Evolutionary conservation across 2,329 filamentous ascomycete genomes (phyloP).

Genomic region (Fusarium bactridioides): DNA sequence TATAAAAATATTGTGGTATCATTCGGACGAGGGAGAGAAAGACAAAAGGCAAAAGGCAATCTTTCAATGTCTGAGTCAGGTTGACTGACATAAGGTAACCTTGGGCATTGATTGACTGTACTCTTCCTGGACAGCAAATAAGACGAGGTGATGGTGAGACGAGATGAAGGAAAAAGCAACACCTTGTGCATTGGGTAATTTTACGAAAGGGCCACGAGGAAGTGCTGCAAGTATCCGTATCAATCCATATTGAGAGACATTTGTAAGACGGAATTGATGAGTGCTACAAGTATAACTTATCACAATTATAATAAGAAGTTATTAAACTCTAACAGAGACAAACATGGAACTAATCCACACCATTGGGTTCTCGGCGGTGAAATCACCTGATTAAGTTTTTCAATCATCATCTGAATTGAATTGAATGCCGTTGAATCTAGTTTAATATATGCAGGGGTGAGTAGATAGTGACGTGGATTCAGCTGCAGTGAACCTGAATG

Average conservation of each 20-base stretch:
- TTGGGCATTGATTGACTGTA: background rate
- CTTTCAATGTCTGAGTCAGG: background rate
- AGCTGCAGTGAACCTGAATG: constrained; percentile 26
- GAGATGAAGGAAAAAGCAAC: constrained; percentile 7
- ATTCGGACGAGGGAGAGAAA: background rate
- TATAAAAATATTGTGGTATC: background rate
- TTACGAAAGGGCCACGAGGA: constrained; percentile 5
- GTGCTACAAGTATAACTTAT: background rate
- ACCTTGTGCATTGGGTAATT: background rate
- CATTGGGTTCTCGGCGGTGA: background rate
- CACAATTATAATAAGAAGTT: background rate
- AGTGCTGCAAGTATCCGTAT: constrained; percentile 7
- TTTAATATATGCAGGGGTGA: constrained; percentile 8
- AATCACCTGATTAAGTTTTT: constrained; percentile 1
- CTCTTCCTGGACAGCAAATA: background rate
- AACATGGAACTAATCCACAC: background rate
- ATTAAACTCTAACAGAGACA: background rate
- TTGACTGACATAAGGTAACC: background rate
- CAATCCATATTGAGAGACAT: background rate
- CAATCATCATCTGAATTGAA: background rate
- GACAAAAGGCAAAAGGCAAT: background rate
- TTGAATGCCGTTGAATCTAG: constrained; percentile 5
- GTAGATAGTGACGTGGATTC: constrained; percentile 29
- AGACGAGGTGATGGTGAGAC: constrained; percentile 2
- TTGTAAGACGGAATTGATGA: background rate